Base-by-base conservation (phyloP, 257 asterid genomes). In the Paraleonurus japonicus region DNA sequence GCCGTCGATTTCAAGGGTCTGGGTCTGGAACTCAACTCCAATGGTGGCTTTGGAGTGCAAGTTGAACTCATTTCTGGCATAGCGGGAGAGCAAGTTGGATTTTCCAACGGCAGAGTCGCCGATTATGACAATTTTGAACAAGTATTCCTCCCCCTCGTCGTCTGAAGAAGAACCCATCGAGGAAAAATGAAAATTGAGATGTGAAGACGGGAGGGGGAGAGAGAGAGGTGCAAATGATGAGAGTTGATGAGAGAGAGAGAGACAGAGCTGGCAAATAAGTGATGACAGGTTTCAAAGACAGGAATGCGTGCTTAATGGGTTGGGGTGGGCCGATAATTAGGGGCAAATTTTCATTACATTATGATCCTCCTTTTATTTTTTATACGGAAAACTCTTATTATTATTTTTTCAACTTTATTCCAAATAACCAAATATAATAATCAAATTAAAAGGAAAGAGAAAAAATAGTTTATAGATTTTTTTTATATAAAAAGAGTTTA, bases 41-140 rank as follows among this genome's bases (percentile, higher is more conserved):
- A 85, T 88, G 13, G 89, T 85, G 75, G 95, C 78, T 76, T 88
- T 88, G 24, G 95, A 85, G 74, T 85, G 88, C 57, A 84, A 41
- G 61, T 79, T 88, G 86, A 88, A 88, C 87, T 88, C 95, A 37
- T 88, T 84, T 60, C 95, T 81, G 5, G 95, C 92, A 37, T 88
- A 88, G 66, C 92, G 82, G 4, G 95, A 84, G 6, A 88, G 81
- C 76, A 86, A 53, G 76, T 88, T 88, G 68, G 95, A 85, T 81
- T 85, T 85, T 0, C 95, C 91, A 15, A 88, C 91, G 20, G 95
- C 91, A 3, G 95, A 88, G 50, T 88, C 95, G 45, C 95, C 95
- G 55, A 88, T 88, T 48, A 88, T 85, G 8, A 88, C 95, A 16
- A 88, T 78, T 79, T 88, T 88, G 86, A 88, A 88, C 66, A 88